phyloP scores from a whole-genome alignment of 2,329 filamentous ascomycete genomes.

The Lachnellula suecica region DNA sequence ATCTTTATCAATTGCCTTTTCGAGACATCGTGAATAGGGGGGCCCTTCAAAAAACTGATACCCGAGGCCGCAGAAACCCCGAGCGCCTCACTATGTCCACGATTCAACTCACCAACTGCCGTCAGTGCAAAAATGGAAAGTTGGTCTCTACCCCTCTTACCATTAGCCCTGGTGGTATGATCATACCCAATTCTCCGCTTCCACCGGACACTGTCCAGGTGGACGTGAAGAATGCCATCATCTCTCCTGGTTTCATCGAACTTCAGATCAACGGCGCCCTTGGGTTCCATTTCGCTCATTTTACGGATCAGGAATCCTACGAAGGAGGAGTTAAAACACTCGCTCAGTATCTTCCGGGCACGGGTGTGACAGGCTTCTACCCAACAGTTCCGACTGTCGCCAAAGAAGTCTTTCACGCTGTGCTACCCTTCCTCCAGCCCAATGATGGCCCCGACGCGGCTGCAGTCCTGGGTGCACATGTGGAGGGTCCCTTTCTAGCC shows the following conservation, averaged over 20 bases:
- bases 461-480: conserved; percentile 54
- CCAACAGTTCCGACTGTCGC: conserved; percentile 52
- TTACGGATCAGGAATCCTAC: conserved; percentile 39
- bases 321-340: conserved; percentile 42
- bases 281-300: conserved; percentile 54
- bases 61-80: not conserved
- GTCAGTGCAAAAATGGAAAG: conserved; percentile 23
- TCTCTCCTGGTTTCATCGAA: conserved; percentile 55
- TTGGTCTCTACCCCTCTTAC: conserved; percentile 22
- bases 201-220: conserved; percentile 17
- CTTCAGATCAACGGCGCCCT: conserved; percentile 49
- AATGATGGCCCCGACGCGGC: conserved; percentile 41
- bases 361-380: conserved; percentile 53
- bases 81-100: not conserved
- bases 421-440: conserved; percentile 47
- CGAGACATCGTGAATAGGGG: conserved; percentile 1
- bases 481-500: conserved; percentile 55
- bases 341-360: conserved; percentile 47
- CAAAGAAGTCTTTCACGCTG: conserved; percentile 39
- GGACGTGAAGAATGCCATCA: conserved; percentile 48
- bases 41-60: not conserved
- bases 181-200: conserved; percentile 26
- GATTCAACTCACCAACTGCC: conserved; percentile 27
- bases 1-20: too few relatives aligned
- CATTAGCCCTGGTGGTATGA: conserved; percentile 20